These are phyloP conservation scores for Wallacemonas sp. DNA, from an alignment of 208 protist genomes.

Conservation along the genomic window DNA sequence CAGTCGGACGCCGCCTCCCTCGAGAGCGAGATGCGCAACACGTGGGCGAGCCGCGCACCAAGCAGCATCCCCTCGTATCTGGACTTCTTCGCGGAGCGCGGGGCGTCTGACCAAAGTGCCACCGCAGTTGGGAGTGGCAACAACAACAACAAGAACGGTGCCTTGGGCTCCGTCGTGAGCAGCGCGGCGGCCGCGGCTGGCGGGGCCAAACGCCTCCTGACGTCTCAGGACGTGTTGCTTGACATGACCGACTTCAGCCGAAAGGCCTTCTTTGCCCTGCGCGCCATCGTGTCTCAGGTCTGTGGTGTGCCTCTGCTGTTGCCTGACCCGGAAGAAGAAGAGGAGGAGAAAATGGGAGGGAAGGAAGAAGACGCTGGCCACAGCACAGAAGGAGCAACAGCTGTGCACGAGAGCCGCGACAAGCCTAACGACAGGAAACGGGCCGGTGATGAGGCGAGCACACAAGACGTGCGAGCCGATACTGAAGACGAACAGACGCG, in stretches of 20 bases:
- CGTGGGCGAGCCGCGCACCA: neutral
- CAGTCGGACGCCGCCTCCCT: neutral
- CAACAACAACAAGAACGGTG: too few species aligned
- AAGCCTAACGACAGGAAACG: too few species aligned
- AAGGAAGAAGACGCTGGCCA: neutral
- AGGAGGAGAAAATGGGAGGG: neutral
- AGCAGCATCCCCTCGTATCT: slow-evolving; percentile 15
- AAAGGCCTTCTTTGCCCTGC: slow-evolving; percentile 59
- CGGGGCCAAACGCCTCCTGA: slow-evolving; percentile 19
- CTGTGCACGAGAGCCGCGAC: too few species aligned
- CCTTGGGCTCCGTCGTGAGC: neutral
- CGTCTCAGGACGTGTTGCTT: slow-evolving; percentile 55
- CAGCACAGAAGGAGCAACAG: too few species aligned
- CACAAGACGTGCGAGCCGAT: neutral
- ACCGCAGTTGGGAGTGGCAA: too few species aligned
- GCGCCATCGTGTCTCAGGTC: slow-evolving; percentile 39
- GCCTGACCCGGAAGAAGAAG: neutral
- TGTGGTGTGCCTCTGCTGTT: slow-evolving; percentile 32
- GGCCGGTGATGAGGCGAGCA: neutral
- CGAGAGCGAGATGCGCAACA: neutral
- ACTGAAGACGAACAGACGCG: too few species aligned
- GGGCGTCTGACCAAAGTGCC: neutral
- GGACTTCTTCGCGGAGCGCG: slow-evolving; percentile 20
- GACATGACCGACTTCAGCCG: slow-evolving; percentile 74
- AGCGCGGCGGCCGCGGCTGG: neutral